phyloP scores from a whole-genome alignment of 768 basidiomycete genomes.

The Chalciporus pseudorubinellus region DNA sequence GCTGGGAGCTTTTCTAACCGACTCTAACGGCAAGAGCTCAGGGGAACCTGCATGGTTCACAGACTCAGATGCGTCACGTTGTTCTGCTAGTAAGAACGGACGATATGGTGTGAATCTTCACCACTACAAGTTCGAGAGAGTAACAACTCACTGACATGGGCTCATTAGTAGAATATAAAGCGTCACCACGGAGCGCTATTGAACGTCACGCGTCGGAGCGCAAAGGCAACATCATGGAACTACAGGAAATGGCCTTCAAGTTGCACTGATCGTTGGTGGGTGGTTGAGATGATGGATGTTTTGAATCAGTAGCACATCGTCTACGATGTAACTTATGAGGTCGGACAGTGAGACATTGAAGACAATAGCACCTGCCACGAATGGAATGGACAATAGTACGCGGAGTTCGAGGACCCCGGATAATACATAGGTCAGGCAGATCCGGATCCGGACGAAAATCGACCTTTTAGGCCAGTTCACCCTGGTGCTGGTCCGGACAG shows the following conservation, averaged over 20 bases:
- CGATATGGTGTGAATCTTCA: not conserved
- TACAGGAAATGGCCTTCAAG: not conserved
- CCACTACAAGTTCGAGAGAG: not conserved
- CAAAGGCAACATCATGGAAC: not conserved
- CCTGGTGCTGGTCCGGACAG: too few relatives aligned
- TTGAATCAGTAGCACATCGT: constrained; percentile 2
- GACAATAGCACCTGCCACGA: constrained; percentile 25
- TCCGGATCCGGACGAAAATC: too few relatives aligned
- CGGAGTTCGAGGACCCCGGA: too few relatives aligned
- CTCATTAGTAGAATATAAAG: constrained; percentile 23
- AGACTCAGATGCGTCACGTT: not conserved
- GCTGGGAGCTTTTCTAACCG: too few relatives aligned
- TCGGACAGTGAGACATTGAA: constrained; percentile 22
- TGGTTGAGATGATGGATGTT: constrained; percentile 10
- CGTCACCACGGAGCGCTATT: constrained; percentile 11
- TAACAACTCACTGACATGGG: not conserved
- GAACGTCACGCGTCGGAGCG: not conserved
- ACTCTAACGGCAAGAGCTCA: too few relatives aligned
- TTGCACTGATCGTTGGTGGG: not conserved
- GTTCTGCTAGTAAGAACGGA: constrained; percentile 1
- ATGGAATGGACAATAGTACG: constrained; percentile 2
- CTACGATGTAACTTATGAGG: not conserved
- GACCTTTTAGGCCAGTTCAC: too few relatives aligned
- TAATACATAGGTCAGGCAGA: too few relatives aligned
- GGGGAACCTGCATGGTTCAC: not conserved